These are phyloP conservation scores for Inonotus obliquus DNA, from an alignment of 1,284 basidiomycete species.

Conservation along the genomic window DNA sequence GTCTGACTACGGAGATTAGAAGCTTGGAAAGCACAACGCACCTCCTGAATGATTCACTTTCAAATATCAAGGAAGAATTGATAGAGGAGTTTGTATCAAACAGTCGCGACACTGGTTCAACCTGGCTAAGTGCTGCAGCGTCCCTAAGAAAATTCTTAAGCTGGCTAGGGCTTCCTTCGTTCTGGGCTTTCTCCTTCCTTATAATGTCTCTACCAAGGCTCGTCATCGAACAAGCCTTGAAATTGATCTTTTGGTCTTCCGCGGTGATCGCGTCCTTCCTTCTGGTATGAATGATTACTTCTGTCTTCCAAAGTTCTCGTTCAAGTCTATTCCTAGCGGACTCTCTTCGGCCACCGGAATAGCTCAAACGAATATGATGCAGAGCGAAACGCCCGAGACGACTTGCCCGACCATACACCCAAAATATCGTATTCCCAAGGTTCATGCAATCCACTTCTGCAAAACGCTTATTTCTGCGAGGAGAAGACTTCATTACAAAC, in stretches of 20 bases:
- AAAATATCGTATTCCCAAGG: neutral
- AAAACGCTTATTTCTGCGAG: neutral
- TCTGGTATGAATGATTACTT: neutral
- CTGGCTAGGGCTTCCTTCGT: neutral
- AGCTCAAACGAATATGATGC: neutral
- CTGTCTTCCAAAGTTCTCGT: neutral
- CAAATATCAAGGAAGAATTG: neutral
- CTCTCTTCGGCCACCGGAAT: neutral
- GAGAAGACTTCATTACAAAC: neutral
- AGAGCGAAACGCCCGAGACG: neutral
- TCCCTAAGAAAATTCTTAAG: neutral
- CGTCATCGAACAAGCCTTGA: neutral
- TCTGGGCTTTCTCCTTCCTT: slow-evolving; percentile 1
- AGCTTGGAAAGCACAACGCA: neutral
- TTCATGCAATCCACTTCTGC: neutral
- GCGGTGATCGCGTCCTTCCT: neutral
- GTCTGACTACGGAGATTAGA: neutral
- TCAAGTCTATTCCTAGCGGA: neutral
- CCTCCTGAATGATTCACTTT: neutral
- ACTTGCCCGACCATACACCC: neutral
- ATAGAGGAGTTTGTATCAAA: neutral
- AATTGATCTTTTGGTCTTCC: neutral
- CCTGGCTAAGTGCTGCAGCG: neutral
- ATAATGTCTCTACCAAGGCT: slow-evolving; percentile 6
- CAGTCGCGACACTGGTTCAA: neutral